Percentiles rank a stretch among this genome's conserved stretches.
phyloP scores from a whole-genome alignment of 202 grass and related monocot genomes.

The Zoysia matrella region DNA sequence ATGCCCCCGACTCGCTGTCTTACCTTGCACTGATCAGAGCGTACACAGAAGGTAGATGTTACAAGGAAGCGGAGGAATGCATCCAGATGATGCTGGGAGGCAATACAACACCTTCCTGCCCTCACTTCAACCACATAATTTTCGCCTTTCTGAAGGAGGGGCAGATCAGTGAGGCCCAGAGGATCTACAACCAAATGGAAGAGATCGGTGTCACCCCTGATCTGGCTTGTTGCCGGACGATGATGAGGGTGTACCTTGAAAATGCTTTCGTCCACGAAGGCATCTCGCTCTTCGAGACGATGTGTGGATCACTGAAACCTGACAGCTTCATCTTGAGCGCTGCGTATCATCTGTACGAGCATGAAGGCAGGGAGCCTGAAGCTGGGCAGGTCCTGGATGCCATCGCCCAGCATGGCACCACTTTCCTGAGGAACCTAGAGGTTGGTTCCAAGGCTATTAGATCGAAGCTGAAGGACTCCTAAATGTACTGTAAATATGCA shows the following conservation, averaged over 20 bases:
- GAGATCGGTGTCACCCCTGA: constrained; percentile 55
- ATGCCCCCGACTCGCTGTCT: constrained; percentile 57
- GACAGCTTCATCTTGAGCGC: constrained; percentile 18
- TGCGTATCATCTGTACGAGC: constrained; percentile 70
- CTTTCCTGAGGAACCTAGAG: constrained; percentile 71
- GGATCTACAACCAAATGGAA: constrained; percentile 60
- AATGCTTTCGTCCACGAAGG: constrained; percentile 56
- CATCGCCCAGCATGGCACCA: constrained; percentile 49
- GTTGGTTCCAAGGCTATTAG: constrained; percentile 59
- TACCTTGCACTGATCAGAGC: constrained; percentile 69
- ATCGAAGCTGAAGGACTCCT: neutral
- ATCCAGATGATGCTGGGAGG: constrained; percentile 57
- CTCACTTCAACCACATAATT: constrained; percentile 81
- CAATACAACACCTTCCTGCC: constrained; percentile 52
- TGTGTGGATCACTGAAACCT: constrained; percentile 47
- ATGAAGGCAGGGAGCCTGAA: constrained; percentile 49
- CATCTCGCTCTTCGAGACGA: constrained; percentile 64
- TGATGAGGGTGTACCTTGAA: constrained; percentile 81
- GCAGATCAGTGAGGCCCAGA: constrained; percentile 54
- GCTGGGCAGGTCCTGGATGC: constrained; percentile 58
- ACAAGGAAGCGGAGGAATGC: constrained; percentile 60
- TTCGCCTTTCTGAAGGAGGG: constrained; percentile 67
- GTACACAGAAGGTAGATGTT: constrained; percentile 54
- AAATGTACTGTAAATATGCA: neutral
- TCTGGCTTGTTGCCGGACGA: constrained; percentile 67